Conservation (phyloP, 2,329 filamentous ascomycete genomes). For the Akanthomyces lecanii region DNA sequence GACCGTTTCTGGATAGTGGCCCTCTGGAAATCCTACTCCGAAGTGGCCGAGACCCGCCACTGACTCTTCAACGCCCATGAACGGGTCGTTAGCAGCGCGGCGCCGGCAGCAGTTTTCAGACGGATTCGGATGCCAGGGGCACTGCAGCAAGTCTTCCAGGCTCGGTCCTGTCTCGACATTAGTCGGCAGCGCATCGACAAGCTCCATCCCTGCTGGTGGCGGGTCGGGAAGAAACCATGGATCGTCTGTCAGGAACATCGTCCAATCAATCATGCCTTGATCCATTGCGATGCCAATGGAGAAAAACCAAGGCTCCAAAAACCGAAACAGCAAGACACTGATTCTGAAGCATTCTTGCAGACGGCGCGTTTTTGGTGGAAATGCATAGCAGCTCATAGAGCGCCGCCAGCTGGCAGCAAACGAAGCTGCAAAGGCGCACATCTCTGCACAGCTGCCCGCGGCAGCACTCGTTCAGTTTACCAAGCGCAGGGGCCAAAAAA, state of each 20-base stretch:
- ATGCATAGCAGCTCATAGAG: background rate
- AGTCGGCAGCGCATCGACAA: background rate
- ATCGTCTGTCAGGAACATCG: background rate
- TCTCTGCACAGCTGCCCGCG: background rate
- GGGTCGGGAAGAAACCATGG: background rate
- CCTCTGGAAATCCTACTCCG: background rate
- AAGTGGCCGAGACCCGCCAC: background rate
- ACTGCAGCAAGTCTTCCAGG: background rate
- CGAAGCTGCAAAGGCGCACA: background rate
- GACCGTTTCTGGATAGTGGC: background rate
- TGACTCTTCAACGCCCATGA: background rate
- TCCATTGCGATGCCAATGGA: background rate
- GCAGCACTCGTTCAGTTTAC: background rate
- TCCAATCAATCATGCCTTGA: background rate
- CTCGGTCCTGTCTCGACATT: background rate
- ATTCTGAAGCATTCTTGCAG: background rate
- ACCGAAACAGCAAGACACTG: background rate
- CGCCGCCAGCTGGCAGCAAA: conserved; percentile 13
- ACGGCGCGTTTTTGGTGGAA: background rate
- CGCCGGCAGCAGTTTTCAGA: background rate
- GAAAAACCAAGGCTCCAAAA: background rate
- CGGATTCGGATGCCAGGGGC: background rate
- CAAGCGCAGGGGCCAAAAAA: background rate
- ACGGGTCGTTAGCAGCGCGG: background rate
- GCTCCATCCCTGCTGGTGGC: background rate